phyloP scores from a whole-genome alignment of 441 rosid genomes.

The Bruguiera hainesii region DNA sequence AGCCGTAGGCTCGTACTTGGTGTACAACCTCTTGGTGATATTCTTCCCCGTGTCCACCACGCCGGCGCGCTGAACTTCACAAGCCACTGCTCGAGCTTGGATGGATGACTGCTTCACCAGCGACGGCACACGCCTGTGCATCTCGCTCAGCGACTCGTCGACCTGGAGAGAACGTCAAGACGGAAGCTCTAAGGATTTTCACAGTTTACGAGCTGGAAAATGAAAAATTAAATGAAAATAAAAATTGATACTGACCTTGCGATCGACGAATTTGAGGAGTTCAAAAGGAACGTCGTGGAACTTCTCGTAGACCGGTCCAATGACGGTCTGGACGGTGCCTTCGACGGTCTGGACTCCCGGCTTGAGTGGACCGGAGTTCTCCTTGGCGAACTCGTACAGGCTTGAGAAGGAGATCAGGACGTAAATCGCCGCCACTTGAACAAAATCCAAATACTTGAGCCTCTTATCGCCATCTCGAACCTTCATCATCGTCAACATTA shows the following conservation, averaged over 20 bases:
- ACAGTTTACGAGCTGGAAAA: background rate
- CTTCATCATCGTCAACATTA: constrained; percentile 14
- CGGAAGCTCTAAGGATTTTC: background rate
- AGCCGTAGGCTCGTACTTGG: constrained; percentile 64
- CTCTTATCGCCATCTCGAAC: constrained; percentile 43
- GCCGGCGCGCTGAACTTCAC: constrained; percentile 64
- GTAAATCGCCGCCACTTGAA: constrained; percentile 61
- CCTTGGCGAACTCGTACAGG: constrained; percentile 69
- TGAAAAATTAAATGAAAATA: constrained; percentile 12
- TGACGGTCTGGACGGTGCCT: constrained; percentile 74
- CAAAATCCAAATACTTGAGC: constrained; percentile 69
- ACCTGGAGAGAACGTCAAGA: constrained; percentile 43
- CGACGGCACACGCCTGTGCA: constrained; percentile 62
- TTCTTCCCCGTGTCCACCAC: constrained; percentile 59
- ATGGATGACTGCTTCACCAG: constrained; percentile 58
- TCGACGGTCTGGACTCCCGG: constrained; percentile 76
- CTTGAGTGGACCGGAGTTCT: constrained; percentile 75
- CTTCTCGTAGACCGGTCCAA: constrained; percentile 71
- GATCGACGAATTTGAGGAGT: constrained; percentile 70
- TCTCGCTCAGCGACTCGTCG: constrained; percentile 48
- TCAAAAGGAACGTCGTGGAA: constrained; percentile 67
- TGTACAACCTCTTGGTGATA: constrained; percentile 53
- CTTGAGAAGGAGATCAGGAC: constrained; percentile 42
- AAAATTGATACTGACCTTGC: constrained; percentile 41
- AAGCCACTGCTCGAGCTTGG: constrained; percentile 59